Base-by-base conservation (phyloP, 2,329 filamentous ascomycete species). In the Leptographium flavum region DNA sequence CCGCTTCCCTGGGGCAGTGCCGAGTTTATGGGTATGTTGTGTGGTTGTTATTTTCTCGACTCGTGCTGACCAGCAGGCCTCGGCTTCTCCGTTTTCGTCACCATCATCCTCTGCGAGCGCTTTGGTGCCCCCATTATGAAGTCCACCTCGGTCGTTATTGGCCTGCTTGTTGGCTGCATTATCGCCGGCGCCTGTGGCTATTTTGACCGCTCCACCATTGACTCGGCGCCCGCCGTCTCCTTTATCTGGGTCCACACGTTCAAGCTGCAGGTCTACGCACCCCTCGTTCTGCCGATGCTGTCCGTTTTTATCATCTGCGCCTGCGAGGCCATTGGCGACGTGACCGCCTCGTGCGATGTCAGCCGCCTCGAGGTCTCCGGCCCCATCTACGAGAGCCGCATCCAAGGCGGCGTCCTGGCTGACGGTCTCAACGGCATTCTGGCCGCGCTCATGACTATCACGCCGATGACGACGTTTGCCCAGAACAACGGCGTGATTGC, bases 401-500 rank as follows among this genome's bases (percentile, higher is more conserved):
- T 90, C 54, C 83, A 88, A 60, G 84, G 84, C 13, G 84, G 84
- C 30, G 74, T 90, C 15, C 61, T 92, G 4, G 83, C 83, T 0
- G 86, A 92, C 53, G 85, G 84, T 1, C 53, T 87, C 42, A 86
- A 85, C 55, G 83, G 84, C 31, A 65, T 87, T 51, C 65, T 90
- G 15, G 82, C 83, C 15, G 82, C 79, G 1, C 71, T 92, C 28
- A 83, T 79, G 65, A 90, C 84, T 40, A 83, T 86, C 53, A 84
- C 83, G 0, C 83, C 84, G 27, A 84, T 88, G 75, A 80, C 77
- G 2, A 82, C 79, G 1, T 88, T 88, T 53, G 84, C 84, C 0
- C 83, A 88, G 60, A 90, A 90, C 65, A 88, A 90, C 58, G 84
- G 84, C 31, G 83, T 90, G 43, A 88, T 92, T 49, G 81, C 84